Percentiles rank a stretch among this genome's conserved stretches.
Evolutionary conservation across 352 stramenopile genomes (phyloP).

Genomic region (Globisporangium cederbergense): DNA sequence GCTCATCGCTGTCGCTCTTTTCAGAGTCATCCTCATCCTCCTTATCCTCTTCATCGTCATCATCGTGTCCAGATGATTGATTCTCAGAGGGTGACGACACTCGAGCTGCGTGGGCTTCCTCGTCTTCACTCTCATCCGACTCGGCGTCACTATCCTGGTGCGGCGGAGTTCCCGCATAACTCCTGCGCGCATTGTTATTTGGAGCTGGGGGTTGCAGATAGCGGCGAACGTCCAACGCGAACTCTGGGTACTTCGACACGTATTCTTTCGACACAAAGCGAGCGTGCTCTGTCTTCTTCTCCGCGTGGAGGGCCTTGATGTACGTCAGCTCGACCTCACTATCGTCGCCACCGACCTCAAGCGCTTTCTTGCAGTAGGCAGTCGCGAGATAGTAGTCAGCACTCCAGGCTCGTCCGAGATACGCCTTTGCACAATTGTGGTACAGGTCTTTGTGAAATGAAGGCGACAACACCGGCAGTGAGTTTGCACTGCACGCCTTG

Average conservation of each 20-base stretch:
- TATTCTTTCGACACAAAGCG: constrained; percentile 42
- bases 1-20: constrained; percentile 7
- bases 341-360: constrained; percentile 51
- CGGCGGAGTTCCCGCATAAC: not conserved
- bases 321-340: constrained; percentile 53
- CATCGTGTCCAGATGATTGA: constrained; percentile 7
- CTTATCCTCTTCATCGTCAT: constrained; percentile 10
- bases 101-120: constrained; percentile 9
- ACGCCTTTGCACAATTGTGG: constrained; percentile 59
- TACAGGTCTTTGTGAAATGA: constrained; percentile 57
- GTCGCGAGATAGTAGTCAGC: constrained; percentile 60
- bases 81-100: not conserved
- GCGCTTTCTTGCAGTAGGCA: constrained; percentile 58
- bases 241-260: constrained; percentile 40
- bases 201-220: constrained; percentile 22
- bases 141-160: not conserved
- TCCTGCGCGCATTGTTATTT: not conserved
- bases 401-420: constrained; percentile 60
- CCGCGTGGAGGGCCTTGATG: constrained; percentile 45
- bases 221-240: constrained; percentile 36
- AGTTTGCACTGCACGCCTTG: constrained; percentile 28
- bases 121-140: constrained; percentile 15
- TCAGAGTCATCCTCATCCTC: constrained; percentile 9
- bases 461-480: constrained; percentile 10
- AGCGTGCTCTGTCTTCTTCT: constrained; percentile 38